Base-by-base conservation (phyloP, 345 rosid species). In the Brassica incana region DNA sequence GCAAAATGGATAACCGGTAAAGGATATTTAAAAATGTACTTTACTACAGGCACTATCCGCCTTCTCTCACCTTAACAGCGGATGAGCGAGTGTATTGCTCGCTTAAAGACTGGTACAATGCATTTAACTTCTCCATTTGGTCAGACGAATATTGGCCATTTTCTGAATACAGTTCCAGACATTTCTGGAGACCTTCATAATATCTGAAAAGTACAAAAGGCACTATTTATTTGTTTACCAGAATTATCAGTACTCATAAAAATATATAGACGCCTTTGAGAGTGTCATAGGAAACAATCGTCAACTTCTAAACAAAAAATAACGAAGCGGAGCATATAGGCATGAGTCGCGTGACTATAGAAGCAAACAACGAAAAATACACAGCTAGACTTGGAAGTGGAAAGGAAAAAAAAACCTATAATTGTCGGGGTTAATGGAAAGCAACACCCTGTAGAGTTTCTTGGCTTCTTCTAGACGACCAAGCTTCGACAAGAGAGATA, bases 351-450 rank as follows among this genome's bases (percentile, higher is more conserved):
- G 23, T 20, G 23, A 18, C 18, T 0, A 35, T n/a, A 48, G 73
- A 68, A 35, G 8, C 38, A 48, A 45, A 73, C 58, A 79, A 62
- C 7, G 5, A 74, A 38, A 56, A 59, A 33, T 32, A 48, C 38
- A 63, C 18, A 71, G 50, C 48, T 67, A 61, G 29, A 85, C 69
- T 67, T 64, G 9, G 52, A 25, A 65, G 60, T 20, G 64, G 59
- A 20, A 14, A 48, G 71, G 61, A 50, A 3, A 73, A 68, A 68
- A 78, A 5, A 32, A 93, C 99, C 98, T 89, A 86, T 96, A 96
- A 77, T 96, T 93, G 85, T 96, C 99, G 54, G 99, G 98, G 88
- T 92, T 96, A 86, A 93, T 84, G 54, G 88, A 84, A 73, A 27
- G 29, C 29, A 27, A 27, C 29, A 27, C 29, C 29, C 29, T 27